Evolutionary conservation across 2,329 filamentous ascomycete species (phyloP).

Genomic region (Scytalidium sp.): DNA sequence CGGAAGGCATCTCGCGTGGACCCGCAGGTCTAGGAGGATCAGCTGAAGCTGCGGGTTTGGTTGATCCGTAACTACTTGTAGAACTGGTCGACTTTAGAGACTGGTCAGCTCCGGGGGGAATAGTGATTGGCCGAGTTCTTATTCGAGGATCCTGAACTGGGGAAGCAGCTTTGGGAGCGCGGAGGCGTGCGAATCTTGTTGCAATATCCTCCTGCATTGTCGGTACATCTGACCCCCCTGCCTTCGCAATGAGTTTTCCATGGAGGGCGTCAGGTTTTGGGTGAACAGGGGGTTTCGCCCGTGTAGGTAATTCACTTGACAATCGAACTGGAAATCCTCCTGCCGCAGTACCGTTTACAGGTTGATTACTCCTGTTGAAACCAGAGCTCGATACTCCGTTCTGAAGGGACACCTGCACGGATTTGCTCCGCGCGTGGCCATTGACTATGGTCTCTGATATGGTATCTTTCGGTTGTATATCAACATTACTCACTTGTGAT

Average conservation of each 20-base stretch:
- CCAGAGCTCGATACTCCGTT: neutral
- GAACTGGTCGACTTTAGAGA: neutral
- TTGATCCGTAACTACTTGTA: constrained; percentile 1
- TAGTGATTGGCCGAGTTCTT: constrained; percentile 43
- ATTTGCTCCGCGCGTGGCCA: constrained; percentile 13
- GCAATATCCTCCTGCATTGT: constrained; percentile 45
- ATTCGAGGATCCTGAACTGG: constrained; percentile 51
- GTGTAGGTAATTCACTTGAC: constrained; percentile 34
- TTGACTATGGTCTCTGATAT: constrained; percentile 2
- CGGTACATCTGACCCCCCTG: constrained; percentile 21
- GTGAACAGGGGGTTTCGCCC: constrained; percentile 42
- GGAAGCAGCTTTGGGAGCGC: constrained; percentile 35
- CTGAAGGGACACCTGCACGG: constrained; percentile 1
- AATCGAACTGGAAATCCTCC: neutral
- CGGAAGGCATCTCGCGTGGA: constrained; percentile 26
- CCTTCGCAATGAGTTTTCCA: constrained; percentile 52
- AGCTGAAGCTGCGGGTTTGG: neutral
- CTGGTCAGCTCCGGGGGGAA: constrained; percentile 14
- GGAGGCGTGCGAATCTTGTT: constrained; percentile 55
- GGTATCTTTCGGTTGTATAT: neutral
- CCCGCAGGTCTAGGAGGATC: constrained; percentile 14
- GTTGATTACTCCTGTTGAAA: neutral
- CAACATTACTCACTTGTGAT: neutral
- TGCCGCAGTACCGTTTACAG: neutral
- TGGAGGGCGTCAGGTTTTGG: constrained; percentile 68